Conservation (phyloP, 768 basidiomycete genomes). For the Psilocybe cyanescens region DNA sequence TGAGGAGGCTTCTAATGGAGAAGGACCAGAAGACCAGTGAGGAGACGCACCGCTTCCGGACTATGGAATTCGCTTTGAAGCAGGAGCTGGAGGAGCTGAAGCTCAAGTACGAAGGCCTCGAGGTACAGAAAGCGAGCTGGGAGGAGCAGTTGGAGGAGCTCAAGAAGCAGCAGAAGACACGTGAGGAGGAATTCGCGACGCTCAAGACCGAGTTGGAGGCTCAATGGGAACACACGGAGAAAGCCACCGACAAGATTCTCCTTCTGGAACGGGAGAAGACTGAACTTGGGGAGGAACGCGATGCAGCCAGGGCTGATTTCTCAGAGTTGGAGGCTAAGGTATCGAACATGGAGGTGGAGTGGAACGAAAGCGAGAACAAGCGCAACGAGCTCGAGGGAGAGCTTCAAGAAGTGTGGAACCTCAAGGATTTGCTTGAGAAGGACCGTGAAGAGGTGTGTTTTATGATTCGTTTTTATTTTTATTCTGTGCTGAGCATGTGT, state of each 20-base stretch:
- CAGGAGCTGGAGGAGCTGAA: constrained; percentile 54
- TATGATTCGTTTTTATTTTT: background rate
- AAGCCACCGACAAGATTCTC: constrained; percentile 42
- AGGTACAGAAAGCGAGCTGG: constrained; percentile 46
- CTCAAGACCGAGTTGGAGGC: constrained; percentile 70
- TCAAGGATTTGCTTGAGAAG: constrained; percentile 57
- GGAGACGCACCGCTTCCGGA: constrained; percentile 45
- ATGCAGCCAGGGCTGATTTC: constrained; percentile 41
- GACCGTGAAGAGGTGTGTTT: constrained; percentile 56
- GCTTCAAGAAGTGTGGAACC: constrained; percentile 53
- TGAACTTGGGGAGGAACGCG: constrained; percentile 41
- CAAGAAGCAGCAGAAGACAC: constrained; percentile 40
- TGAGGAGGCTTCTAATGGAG: constrained; percentile 42
- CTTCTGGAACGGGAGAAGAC: constrained; percentile 39
- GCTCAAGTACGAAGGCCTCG: constrained; percentile 41
- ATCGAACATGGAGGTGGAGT: constrained; percentile 54
- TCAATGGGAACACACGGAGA: constrained; percentile 72
- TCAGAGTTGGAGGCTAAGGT: constrained; percentile 46
- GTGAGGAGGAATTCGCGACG: constrained; percentile 48
- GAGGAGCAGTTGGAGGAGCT: constrained; percentile 47
- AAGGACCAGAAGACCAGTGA: constrained; percentile 43
- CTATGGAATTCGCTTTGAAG: constrained; percentile 48
- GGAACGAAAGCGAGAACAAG: constrained; percentile 58
- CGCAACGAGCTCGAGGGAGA: constrained; percentile 59
- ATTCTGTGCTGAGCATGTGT: background rate